Conservation (phyloP, 148 eudicot species). For the Pouteria glomerata region DNA sequence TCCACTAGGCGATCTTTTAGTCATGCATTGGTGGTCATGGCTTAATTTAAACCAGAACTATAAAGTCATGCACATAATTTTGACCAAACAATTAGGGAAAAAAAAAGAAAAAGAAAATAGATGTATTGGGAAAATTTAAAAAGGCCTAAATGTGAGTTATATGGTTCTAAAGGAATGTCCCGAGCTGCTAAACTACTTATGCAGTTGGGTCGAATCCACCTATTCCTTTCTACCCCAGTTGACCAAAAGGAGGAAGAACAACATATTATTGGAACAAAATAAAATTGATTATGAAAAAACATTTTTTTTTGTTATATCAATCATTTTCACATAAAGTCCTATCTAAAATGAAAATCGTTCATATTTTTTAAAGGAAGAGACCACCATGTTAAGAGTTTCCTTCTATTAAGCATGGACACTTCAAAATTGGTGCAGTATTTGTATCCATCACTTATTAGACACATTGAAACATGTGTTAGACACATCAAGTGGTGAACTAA, state of each 20-base stretch:
- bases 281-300: no score
- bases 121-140: background rate
- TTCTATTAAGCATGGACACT: no score
- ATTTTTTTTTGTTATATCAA: no score
- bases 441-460: no score
- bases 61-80: no score
- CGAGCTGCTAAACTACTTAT: background rate
- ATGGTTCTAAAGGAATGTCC: background rate
- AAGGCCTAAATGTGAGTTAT: background rate
- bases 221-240: background rate
- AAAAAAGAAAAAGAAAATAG: background rate
- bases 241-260: background rate
- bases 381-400: background rate
- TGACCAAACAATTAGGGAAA: no score
- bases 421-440: no score
- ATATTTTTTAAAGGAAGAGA: background rate
- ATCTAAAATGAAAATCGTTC: no score
- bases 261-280: background rate
- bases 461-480: no score
- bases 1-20: background rate
- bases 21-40: constrained; percentile 2
- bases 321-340: no score
- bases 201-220: background rate
- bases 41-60: background rate
- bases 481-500: no score